Evolutionary conservation across 768 basidiomycete species (phyloP), one percentile per base, ranked within the genome.

Genomic region (Calocera viscosa): DNA sequence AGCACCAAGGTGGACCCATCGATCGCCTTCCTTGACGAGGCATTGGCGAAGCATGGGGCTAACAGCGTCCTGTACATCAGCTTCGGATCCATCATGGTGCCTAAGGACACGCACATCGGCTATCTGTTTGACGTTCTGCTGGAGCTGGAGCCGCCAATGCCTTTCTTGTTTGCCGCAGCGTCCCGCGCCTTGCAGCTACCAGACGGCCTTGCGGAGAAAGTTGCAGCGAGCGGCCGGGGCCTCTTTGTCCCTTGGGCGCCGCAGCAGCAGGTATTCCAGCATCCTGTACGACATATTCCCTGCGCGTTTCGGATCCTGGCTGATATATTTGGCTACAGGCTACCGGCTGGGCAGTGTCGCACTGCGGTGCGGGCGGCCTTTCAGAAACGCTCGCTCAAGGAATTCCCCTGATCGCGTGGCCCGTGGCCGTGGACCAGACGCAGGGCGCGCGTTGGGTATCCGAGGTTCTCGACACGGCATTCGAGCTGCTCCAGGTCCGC

Each of bases 321-420:
- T 65, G 30, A 47, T n/a, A 17, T 65, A 3, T 26, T 32, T n/a
- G 19, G 28, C 33, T 24, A 1, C 28, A 65, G 65, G 65, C 39
- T 22, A 43, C 39, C 5, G 28, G 40, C 38, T 65, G 28, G 19
- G 24, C 35, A 8, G 19, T 65, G 2, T 65, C 65, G 11, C 65
- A 65, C 35, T 65, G 72, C 11, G 74, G 74, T 12, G 70, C 71
- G 28, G 73, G 72, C 68, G 71, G 71, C 22, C 63, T 71, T 11
- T 66, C 64, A 16, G 74, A 75, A 49, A 66, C 72, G 11, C 43
- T 75, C 28, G 32, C n/a, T 16, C 65, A 69, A 1, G 72, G 72
- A 1, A 69, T 74, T 8, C 74, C 74, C 0, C 41, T 72, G 63
- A 75, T 75, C 64, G 70, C 71, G 30, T 73, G 74, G 74, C 74